A percentile compares a stretch with the other conserved stretches of the same genome.
Conservation (phyloP, 2,329 filamentous ascomycete species). For the Pseudogymnoascus sp. region DNA sequence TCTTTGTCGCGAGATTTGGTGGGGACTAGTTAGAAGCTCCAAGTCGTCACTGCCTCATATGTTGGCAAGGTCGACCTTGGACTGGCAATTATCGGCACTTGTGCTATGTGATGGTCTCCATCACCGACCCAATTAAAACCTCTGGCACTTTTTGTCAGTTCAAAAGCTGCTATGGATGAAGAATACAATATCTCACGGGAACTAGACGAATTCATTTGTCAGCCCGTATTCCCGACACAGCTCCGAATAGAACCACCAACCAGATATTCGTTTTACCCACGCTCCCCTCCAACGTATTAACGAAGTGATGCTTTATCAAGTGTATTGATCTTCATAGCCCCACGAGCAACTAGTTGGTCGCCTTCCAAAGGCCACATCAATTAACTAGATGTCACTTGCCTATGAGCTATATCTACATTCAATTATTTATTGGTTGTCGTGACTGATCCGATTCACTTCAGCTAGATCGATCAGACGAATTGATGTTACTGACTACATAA, state of each 20-base stretch:
- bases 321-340: neutral
- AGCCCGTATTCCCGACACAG: neutral
- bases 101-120: neutral
- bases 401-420: neutral
- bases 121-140: neutral
- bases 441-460: neutral
- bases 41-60: neutral
- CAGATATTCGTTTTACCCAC: neutral
- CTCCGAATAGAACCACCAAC: neutral
- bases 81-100: neutral
- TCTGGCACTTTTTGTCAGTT: neutral
- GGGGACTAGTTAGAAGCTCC: neutral
- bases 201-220: neutral
- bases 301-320: neutral
- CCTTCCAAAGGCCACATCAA: neutral
- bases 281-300: neutral
- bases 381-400: neutral
- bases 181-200: neutral
- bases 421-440: neutral
- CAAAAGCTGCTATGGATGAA: neutral
- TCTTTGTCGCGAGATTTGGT: neutral
- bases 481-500: neutral
- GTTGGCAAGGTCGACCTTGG: neutral
- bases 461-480: neutral
- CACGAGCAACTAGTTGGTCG: neutral